Conservation (phyloP, 352 stramenopile species). For the Phytophthora tubulina region DNA sequence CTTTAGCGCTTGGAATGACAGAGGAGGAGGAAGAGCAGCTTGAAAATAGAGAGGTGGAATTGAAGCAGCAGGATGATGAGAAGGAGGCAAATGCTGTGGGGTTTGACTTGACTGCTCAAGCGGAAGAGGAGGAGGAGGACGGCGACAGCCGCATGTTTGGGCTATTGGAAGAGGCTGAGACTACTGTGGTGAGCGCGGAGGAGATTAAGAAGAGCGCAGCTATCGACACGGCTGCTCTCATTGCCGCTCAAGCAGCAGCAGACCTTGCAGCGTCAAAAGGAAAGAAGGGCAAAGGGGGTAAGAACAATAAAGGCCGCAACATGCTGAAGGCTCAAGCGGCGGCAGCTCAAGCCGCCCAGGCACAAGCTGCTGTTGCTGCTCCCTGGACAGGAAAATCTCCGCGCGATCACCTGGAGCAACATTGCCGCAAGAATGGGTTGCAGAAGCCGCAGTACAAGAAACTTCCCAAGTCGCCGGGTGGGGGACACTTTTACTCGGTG, state of each 20-base stretch:
- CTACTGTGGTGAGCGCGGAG: slow-evolving; percentile 41
- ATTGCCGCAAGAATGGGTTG: slow-evolving; percentile 90
- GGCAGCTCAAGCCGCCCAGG: slow-evolving; percentile 31
- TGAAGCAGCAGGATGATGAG: not conserved
- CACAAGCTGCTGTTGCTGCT: slow-evolving; percentile 23
- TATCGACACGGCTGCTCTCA: slow-evolving; percentile 37
- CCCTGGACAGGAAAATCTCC: slow-evolving; percentile 87
- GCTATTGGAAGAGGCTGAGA: slow-evolving; percentile 53
- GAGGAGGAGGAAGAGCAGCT: slow-evolving; percentile 16
- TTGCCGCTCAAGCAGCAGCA: slow-evolving; percentile 34
- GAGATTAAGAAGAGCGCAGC: slow-evolving; percentile 56
- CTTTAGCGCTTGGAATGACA: slow-evolving; percentile 29
- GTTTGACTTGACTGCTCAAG: not conserved
- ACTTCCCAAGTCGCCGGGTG: slow-evolving; percentile 29
- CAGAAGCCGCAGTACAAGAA: slow-evolving; percentile 84
- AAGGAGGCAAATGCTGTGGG: slow-evolving; percentile 1
- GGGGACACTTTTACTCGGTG: slow-evolving; percentile 62
- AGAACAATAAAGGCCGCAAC: slow-evolving; percentile 43
- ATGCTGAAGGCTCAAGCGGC: slow-evolving; percentile 40
- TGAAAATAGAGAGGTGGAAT: slow-evolving; percentile 3
- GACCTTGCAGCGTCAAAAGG: slow-evolving; percentile 35
- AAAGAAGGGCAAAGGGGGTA: slow-evolving; percentile 48
- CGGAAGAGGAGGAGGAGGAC: slow-evolving; percentile 22
- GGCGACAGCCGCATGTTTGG: slow-evolving; percentile 46
- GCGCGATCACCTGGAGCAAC: slow-evolving; percentile 89